Evolutionary conservation across 495 filamentous ascomycete genomes (phyloP), one percentile per base, ranked within the genome.

Genomic region (Talaromyces borbonicus): DNA sequence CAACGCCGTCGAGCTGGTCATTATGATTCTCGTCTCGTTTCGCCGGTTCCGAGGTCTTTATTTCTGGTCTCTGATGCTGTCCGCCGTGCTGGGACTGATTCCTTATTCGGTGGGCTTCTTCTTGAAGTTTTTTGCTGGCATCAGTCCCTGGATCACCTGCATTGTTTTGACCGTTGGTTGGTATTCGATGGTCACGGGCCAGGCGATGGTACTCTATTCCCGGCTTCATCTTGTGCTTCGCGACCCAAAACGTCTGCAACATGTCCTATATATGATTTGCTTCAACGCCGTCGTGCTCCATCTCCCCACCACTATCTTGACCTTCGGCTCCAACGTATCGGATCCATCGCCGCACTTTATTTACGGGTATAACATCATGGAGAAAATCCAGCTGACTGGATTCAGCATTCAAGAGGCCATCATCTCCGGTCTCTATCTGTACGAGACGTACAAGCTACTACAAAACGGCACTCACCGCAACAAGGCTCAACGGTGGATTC

Each of bases 401-500:
- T 78, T 81, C 55, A 73, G 66, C 20, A 45, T 78, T 5, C 78
- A 83, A 53, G 79, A 83, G 48, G 55, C 66, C 22, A 58, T 75
- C 11, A 66, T 83, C 22, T 80, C 78, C 0, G 71, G 64, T 7
- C 49, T 81, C 1, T 83, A 81, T 50, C 66, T 82, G 2, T 69
- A 66, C 55, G 73, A 74, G 44, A 76, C 73, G 8, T 63, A 64
- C 18, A 70, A 60, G 41, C 52, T 79, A 6, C 67, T 80, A 1
- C 66, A 69, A 20, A 61, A n/a, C n/a, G n/a, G 71, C 8, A 16
- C 43, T 6, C 29, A 36, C 6, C 27, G 29, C 5, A 15, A 31
- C 5, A 12, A 36, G 12, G 29, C 43, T 6, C 43, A 46, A 2
- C 43, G 43, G 14, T 19, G 43, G 16, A 46, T 35, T 3, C 43